Evolutionary conservation across 257 asterid genomes (phyloP).

Genomic region (Knoxia roxburghii): DNA sequence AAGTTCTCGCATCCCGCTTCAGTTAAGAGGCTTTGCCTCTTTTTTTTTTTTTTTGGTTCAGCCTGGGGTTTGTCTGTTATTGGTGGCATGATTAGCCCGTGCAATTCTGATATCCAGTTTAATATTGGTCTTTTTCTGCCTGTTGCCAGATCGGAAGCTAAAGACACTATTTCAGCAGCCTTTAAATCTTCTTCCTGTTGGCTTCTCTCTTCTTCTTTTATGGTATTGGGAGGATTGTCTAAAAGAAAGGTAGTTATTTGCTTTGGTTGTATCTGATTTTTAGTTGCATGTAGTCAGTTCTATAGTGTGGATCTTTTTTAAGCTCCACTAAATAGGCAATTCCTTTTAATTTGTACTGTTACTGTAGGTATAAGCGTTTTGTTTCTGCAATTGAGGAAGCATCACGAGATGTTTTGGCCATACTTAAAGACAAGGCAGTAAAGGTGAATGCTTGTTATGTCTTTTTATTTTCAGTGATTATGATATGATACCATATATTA

Average conservation of each 20-base stretch:
- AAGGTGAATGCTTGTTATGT: no score
- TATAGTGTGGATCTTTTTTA: no score
- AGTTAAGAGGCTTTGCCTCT: neutral
- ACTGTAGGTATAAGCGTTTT: conserved; percentile 79
- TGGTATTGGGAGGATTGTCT: conserved; percentile 97
- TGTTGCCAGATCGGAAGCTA: conserved; percentile 86
- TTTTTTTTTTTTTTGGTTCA: neutral
- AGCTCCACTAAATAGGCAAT: no score
- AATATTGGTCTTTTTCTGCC: conserved; percentile 30
- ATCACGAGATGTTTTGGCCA: conserved; percentile 69
- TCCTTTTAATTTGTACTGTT: neutral
- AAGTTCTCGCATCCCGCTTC: neutral
- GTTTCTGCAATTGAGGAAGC: conserved; percentile 83
- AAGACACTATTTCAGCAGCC: conserved; percentile 77
- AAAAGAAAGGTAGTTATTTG: conserved; percentile 67
- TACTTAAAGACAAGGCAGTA: conserved; percentile 80
- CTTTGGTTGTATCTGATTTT: neutral
- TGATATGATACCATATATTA: no score
- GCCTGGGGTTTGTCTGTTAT: neutral
- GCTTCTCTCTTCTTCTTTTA: conserved; percentile 73
- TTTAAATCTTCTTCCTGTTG: conserved; percentile 73
- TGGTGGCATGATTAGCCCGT: neutral
- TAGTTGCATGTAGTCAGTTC: no score
- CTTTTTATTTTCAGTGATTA: no score
- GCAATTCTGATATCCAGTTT: no score